phyloP scores from a whole-genome alignment of 352 stramenopile genomes.

The Phytophthora sp. region DNA sequence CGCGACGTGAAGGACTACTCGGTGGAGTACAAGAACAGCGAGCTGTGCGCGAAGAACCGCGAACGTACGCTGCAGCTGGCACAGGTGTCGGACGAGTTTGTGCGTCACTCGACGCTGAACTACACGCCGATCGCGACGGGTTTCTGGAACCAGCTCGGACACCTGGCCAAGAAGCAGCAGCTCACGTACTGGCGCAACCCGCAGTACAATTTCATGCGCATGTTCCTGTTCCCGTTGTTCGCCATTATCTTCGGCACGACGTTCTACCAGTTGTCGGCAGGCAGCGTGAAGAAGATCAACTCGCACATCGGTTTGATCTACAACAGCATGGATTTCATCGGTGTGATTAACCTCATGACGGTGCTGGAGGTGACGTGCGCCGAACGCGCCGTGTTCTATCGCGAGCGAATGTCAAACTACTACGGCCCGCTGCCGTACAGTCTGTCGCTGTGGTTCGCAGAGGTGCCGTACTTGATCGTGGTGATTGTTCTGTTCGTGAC shows the following conservation, averaged over 20 bases:
- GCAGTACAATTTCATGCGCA: conserved; percentile 54
- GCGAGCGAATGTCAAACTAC: conserved; percentile 72
- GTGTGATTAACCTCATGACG: conserved; percentile 59
- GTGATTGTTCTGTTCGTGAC: conserved; percentile 44
- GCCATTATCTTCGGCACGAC: conserved; percentile 59
- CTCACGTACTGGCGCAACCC: conserved; percentile 63
- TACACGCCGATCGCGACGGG: conserved; percentile 46
- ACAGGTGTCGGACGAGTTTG: conserved; percentile 27
- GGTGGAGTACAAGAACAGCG: conserved; percentile 51
- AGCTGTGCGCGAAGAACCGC: conserved; percentile 38
- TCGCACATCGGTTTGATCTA: conserved; percentile 64
- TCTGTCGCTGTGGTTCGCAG: conserved; percentile 57
- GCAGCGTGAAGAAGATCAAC: conserved; percentile 45
- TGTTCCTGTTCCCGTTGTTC: conserved; percentile 54
- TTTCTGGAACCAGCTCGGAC: conserved; percentile 46
- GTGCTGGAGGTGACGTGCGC: conserved; percentile 57
- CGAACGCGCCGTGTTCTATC: conserved; percentile 64
- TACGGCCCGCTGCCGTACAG: conserved; percentile 64
- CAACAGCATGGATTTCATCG: conserved; percentile 73
- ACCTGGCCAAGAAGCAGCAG: conserved; percentile 43
- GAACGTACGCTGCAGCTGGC: conserved; percentile 28
- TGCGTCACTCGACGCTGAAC: conserved; percentile 52
- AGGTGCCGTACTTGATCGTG: conserved; percentile 57
- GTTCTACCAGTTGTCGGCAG: conserved; percentile 46
- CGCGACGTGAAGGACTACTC: conserved; percentile 67